These are phyloP conservation scores for Agrocybe pediades DNA, from an alignment of 768 basidiomycete species.

Conservation along the genomic window DNA sequence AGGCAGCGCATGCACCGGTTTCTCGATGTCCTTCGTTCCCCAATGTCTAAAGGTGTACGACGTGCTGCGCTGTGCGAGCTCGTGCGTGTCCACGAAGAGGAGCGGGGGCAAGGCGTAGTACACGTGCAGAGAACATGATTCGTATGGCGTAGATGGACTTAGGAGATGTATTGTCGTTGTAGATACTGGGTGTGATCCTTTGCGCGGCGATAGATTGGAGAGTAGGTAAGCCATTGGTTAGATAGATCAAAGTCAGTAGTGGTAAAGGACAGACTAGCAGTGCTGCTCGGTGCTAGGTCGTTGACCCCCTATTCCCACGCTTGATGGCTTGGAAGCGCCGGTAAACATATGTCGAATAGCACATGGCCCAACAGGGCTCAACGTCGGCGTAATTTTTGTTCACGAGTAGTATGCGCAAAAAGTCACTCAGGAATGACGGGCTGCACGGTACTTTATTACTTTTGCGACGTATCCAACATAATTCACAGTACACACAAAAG, in stretches of 20 bases:
- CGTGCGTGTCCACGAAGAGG: slow-evolving; percentile 51
- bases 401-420: no score
- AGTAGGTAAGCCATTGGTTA: slow-evolving; percentile 26
- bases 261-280: background rate
- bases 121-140: slow-evolving; percentile 39
- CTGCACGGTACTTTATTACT: no score
- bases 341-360: no score
- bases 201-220: slow-evolving; percentile 28
- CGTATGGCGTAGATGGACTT: background rate
- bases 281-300: background rate
- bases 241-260: no score
- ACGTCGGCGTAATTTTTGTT: no score
- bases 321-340: no score
- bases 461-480: no score
- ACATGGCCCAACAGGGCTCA: no score
- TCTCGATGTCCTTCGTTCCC: slow-evolving; percentile 47
- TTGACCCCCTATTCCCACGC: background rate
- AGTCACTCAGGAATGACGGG: no score
- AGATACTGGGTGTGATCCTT: slow-evolving; percentile 43
- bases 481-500: background rate
- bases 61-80: slow-evolving; percentile 37
- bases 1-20: slow-evolving; percentile 41
- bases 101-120: slow-evolving; percentile 41
- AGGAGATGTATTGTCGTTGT: slow-evolving; percentile 27
- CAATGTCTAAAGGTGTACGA: slow-evolving; percentile 42